These are phyloP conservation scores for Neoboletus magnificus DNA, from an alignment of 768 basidiomycete species.

Conservation along the genomic window DNA sequence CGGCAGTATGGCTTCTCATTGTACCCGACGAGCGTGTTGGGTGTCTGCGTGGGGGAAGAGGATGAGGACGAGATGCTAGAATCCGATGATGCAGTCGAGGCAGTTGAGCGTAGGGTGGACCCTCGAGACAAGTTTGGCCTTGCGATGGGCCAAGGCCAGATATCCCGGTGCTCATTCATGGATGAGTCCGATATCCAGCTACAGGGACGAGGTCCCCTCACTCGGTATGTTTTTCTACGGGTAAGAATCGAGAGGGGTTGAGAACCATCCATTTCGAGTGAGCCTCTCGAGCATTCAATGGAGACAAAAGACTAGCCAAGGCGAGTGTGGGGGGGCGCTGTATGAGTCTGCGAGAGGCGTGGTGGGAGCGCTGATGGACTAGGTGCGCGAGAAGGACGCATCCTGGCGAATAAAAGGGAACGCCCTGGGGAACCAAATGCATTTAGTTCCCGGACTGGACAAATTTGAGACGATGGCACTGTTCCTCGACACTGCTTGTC, in stretches of 20 bases:
- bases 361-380: conserved; percentile 6
- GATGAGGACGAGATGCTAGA: conserved; percentile 12
- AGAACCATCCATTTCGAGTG: conserved; percentile 13
- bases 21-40: conserved; percentile 3
- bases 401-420: conserved; percentile 20
- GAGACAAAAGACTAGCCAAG: not conserved
- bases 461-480: conserved; percentile 6
- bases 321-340: not conserved
- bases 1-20: not conserved
- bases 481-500: conserved; percentile 20
- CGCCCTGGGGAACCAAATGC: not conserved
- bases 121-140: conserved; percentile 12
- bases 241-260: conserved; percentile 1
- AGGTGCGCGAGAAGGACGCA: conserved; percentile 3
- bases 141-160: conserved; percentile 17
- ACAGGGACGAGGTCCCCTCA: conserved; percentile 31
- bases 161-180: conserved; percentile 11
- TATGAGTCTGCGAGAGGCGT: not conserved
- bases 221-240: conserved; percentile 13
- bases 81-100: conserved; percentile 13
- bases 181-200: conserved; percentile 24
- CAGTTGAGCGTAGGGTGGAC: conserved; percentile 14
- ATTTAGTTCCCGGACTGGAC: conserved; percentile 1
- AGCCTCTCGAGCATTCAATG: not conserved
- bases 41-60: conserved; percentile 9